Conservation (phyloP, 2,329 filamentous ascomycete species). For the Aspergillus sp. region DNA sequence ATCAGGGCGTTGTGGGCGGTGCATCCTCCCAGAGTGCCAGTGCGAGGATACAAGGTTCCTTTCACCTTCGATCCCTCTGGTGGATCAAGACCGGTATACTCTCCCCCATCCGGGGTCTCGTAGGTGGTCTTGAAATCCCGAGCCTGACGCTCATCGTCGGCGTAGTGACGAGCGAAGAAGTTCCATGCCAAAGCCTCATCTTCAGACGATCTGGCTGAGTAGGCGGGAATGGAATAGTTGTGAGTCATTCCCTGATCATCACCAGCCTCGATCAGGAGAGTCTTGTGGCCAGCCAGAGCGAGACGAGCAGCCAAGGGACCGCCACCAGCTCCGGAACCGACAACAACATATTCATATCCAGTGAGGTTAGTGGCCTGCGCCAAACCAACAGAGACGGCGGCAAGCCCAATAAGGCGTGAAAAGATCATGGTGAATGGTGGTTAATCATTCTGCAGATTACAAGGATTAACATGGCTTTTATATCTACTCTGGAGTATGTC, state of each 20-base stretch:
- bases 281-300: conserved; percentile 28
- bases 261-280: conserved; percentile 34
- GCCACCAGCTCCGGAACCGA: conserved; percentile 32
- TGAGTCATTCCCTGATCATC: conserved; percentile 26
- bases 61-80: conserved; percentile 46
- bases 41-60: conserved; percentile 54
- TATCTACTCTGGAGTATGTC: background rate
- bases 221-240: conserved; percentile 25
- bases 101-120: conserved; percentile 40
- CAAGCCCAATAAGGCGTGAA: background rate
- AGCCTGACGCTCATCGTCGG: conserved; percentile 21
- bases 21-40: conserved; percentile 53
- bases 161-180: conserved; percentile 31
- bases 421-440: background rate
- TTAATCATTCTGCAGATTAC: background rate
- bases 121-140: conserved; percentile 34
- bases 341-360: conserved; percentile 34
- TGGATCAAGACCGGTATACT: conserved; percentile 50
- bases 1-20: conserved; percentile 57
- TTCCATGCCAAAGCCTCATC: conserved; percentile 27
- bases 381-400: conserved; percentile 3
- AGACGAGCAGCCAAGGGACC: conserved; percentile 31
- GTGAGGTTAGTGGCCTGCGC: conserved; percentile 16
- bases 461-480: background rate
- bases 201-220: conserved; percentile 22